These are phyloP conservation scores for Fusarium sp. DNA, from an alignment of 2,329 filamentous ascomycete species.

Conservation along the genomic window DNA sequence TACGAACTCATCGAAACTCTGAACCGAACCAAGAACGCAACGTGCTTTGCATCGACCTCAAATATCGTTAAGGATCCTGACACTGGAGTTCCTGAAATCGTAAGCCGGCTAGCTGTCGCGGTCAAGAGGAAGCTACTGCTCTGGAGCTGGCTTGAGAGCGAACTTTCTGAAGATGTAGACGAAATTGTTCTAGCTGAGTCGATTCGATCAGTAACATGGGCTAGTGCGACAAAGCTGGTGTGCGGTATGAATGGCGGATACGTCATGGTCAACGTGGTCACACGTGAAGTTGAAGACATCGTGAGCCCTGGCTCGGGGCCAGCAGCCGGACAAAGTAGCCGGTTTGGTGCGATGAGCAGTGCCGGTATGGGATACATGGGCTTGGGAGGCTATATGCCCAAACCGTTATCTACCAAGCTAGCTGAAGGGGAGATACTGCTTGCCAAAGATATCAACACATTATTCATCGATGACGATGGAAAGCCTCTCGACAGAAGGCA, in stretches of 20 bases:
- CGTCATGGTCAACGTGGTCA: conserved; percentile 86
- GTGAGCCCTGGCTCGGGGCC: conserved; percentile 79
- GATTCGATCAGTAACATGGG: conserved; percentile 92
- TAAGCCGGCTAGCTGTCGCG: conserved; percentile 89
- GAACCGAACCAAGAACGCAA: conserved; percentile 86
- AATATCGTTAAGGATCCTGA: conserved; percentile 92
- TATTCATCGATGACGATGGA: conserved; percentile 88
- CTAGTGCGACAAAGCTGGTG: conserved; percentile 84
- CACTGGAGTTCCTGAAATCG: conserved; percentile 91
- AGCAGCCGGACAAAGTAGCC: conserved; percentile 71
- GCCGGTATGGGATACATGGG: conserved; percentile 98
- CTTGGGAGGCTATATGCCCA: conserved; percentile 89
- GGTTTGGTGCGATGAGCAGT: conserved; percentile 85
- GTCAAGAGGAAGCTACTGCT: conserved; percentile 90
- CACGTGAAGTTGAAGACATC: conserved; percentile 80
- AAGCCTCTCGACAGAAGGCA: conserved; percentile 85
- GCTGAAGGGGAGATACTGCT: conserved; percentile 86
- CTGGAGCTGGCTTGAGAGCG: conserved; percentile 97
- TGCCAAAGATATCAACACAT: conserved; percentile 97
- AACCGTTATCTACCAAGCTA: conserved; percentile 85
- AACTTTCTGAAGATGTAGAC: conserved; percentile 77
- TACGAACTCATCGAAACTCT: conserved; percentile 86
- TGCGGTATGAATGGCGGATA: conserved; percentile 94
- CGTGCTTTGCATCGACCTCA: conserved; percentile 90
- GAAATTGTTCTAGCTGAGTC: conserved; percentile 86